Base-by-base conservation (phyloP, 2,329 filamentous ascomycete genomes). In the Hymenoscyphus infarciens region DNA sequence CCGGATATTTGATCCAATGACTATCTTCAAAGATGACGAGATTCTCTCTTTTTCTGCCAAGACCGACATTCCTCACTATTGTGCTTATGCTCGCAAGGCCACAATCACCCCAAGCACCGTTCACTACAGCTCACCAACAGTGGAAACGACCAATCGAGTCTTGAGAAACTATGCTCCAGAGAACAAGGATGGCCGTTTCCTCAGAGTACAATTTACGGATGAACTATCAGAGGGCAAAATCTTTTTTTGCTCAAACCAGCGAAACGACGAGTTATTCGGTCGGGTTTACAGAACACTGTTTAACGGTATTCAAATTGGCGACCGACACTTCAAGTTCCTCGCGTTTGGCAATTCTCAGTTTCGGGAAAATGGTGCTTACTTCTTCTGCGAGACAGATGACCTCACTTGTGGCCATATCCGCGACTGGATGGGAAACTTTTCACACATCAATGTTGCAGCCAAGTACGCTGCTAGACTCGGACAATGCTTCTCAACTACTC, bases 261-360 rank as follows among this genome's bases (percentile, higher is more conserved):
- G 66, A 15, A 87, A 88, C 66, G 83, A 92, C 63, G 84, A 90
- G 61, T 74, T 97, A 0, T 97, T 90, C 74, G 85, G 85, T 29
- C 84, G 92, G 13, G 82, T 97, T 22, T 85, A 86, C 66, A 83
- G 88, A 56, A 84, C 88, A 0, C 78, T 98, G 71, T 81, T 78
- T 54, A 84, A 95, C 61, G 95, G 95, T 0, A 94, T 99, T 67
- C 81, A 81, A 0, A 87, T 99, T 57, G 95, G 91, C 4, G 90
- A 88, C 66, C 87, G 91, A 7, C 85, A 86, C 63, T 99, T 92
- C 74, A 84, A 94, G 68, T 98, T 98, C 67, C 83, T 99, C 29
- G 95, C 94, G 0, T 97, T 93, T 77, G 94, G 95, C 0, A 98
- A 95, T 74, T 97, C 95, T 0, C 95, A 99, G 70, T 90, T 99